A percentile compares a stretch with the other conserved stretches of the same genome.
phyloP scores from a whole-genome alignment of 257 asterid species.

The Gynochthodes officinalis region DNA sequence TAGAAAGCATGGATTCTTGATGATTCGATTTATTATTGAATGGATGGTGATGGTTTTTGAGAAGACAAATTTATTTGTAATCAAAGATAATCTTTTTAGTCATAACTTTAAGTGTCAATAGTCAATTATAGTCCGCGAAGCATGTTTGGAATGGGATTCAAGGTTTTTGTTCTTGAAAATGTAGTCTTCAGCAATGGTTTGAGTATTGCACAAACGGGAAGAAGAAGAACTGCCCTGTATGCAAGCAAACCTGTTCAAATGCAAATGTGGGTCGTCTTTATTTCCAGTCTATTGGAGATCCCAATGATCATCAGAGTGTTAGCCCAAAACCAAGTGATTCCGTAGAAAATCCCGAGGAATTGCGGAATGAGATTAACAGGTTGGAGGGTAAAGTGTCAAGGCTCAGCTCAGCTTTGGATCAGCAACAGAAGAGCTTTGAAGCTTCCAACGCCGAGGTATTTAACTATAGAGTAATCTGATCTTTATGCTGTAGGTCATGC shows the following conservation, averaged over 20 bases:
- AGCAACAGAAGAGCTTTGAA: slow-evolving; percentile 51
- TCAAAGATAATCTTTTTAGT: background rate
- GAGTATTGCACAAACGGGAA: slow-evolving; percentile 84
- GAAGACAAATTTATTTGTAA: background rate
- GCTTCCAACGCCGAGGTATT: slow-evolving; percentile 58
- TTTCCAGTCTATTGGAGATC: slow-evolving; percentile 83
- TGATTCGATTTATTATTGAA: too few relatives aligned
- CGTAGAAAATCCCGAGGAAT: slow-evolving; percentile 46
- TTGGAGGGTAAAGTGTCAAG: slow-evolving; percentile 75
- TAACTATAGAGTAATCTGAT: background rate
- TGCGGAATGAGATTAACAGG: slow-evolving; percentile 58
- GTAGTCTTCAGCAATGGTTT: slow-evolving; percentile 93
- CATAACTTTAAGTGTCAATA: background rate
- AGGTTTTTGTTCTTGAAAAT: background rate
- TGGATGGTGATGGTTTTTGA: too few relatives aligned
- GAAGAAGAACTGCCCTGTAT: slow-evolving; percentile 89
- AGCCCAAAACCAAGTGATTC: slow-evolving; percentile 47
- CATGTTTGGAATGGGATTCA: background rate
- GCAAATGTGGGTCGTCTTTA: slow-evolving; percentile 66
- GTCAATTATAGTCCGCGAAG: background rate
- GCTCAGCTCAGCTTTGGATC: slow-evolving; percentile 62
- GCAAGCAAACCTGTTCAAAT: slow-evolving; percentile 78
- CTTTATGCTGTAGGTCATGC: background rate
- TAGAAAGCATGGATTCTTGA: too few relatives aligned
- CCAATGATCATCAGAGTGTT: slow-evolving; percentile 42